phyloP scores from a whole-genome alignment of 2,329 filamentous ascomycete genomes.

The Chalaropsis thielavioides region DNA sequence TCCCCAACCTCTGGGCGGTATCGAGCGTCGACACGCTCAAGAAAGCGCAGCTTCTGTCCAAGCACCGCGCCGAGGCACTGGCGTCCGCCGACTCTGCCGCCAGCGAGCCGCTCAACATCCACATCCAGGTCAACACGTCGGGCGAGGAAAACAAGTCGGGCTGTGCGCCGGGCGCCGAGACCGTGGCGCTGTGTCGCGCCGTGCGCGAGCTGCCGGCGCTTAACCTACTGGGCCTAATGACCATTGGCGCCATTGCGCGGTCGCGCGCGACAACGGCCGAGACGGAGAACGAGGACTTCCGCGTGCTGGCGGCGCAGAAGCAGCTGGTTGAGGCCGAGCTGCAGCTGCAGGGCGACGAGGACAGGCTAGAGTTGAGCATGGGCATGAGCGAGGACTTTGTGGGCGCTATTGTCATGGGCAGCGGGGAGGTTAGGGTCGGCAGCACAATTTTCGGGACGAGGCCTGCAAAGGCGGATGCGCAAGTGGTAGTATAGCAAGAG shows the following conservation, averaged over 20 bases:
- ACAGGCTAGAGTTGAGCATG: conserved; percentile 77
- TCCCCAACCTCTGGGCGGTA: conserved; percentile 82
- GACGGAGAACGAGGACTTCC: conserved; percentile 86
- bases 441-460: conserved; percentile 86
- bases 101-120: conserved; percentile 43
- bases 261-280: conserved; percentile 59
- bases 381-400: conserved; percentile 97
- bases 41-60: conserved; percentile 72
- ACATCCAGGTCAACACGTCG: conserved; percentile 92
- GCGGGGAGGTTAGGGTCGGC: conserved; percentile 77
- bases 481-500: conserved; percentile 37
- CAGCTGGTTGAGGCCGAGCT: conserved; percentile 50
- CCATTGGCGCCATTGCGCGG: conserved; percentile 85
- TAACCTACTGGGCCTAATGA: conserved; percentile 76
- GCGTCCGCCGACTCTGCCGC: conserved; percentile 27
- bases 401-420: conserved; percentile 69
- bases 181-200: conserved; percentile 50
- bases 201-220: conserved; percentile 63
- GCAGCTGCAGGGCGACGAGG: conserved; percentile 27
- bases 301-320: conserved; percentile 50
- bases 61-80: conserved; percentile 50
- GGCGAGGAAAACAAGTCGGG: conserved; percentile 79
- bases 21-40: conserved; percentile 79
- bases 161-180: conserved; percentile 50
- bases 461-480: conserved; percentile 65